Evolutionary conservation across 345 rosid species (phyloP).

Genomic region (Aquilaria sinensis): DNA sequence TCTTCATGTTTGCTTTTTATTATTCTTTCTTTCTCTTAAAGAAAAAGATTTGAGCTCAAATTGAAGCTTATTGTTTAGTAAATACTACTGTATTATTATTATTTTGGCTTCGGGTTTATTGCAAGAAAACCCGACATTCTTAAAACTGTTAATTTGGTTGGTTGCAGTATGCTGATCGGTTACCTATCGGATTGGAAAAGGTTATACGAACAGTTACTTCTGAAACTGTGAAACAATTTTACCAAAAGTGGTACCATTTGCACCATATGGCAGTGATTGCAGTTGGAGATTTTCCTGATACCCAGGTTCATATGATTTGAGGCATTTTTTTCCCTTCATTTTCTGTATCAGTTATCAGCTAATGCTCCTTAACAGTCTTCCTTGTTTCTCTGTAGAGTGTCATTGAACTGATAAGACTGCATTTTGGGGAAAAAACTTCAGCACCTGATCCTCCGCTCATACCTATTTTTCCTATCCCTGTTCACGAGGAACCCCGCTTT

Average conservation of each 20-base stretch:
- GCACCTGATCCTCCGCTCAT: conserved; percentile 35
- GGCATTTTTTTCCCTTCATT: neutral
- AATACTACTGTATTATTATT: too few relatives aligned
- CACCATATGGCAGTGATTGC: conserved; percentile 89
- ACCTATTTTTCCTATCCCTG: conserved; percentile 65
- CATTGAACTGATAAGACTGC: conserved; percentile 72
- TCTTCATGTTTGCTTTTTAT: too few relatives aligned
- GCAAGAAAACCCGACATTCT: too few relatives aligned
- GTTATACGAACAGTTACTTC: conserved; percentile 78
- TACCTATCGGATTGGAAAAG: conserved; percentile 88
- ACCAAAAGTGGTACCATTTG: conserved; percentile 78
- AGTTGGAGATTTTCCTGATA: conserved; percentile 89
- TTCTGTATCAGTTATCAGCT: conserved; percentile 8
- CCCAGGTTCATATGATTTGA: conserved; percentile 42
- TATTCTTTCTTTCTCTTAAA: too few relatives aligned
- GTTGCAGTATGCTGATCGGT: conserved; percentile 86
- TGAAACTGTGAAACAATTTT: conserved; percentile 66
- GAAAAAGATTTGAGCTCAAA: too few relatives aligned
- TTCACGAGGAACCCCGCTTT: conserved; percentile 69
- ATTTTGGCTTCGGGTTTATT: too few relatives aligned
- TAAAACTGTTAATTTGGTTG: neutral
- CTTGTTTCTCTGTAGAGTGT: conserved; percentile 41
- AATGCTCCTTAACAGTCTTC: conserved; percentile 16
- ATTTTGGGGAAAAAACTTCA: conserved; percentile 55
- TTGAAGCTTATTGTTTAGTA: too few relatives aligned